Evolutionary conservation across 306 rosid genomes (phyloP).

Genomic region (Pyrus betulifolia): DNA sequence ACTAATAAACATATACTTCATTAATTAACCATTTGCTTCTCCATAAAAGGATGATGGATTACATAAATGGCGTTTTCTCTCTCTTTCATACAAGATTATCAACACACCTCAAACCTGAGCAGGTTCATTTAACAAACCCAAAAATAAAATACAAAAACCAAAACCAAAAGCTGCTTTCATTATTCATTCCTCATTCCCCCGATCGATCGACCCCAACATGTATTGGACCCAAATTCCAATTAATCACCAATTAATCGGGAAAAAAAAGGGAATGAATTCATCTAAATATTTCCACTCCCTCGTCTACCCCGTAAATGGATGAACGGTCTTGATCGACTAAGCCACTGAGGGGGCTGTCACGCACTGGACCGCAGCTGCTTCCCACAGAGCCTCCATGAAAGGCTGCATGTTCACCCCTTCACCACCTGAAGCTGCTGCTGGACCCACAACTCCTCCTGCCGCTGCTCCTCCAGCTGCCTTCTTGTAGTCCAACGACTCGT

Average conservation of each 20-base stretch:
- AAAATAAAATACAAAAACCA: neutral
- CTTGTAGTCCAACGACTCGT: constrained; percentile 45
- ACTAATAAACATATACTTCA: neutral
- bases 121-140: neutral
- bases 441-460: neutral
- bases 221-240: too few relatives aligned
- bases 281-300: neutral
- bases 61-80: neutral
- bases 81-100: neutral
- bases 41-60: neutral
- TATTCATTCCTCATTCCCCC: neutral
- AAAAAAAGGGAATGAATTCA: neutral
- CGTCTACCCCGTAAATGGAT: neutral
- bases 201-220: neutral
- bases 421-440: neutral
- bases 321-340: neutral
- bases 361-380: constrained; percentile 37
- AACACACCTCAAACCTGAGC: neutral
- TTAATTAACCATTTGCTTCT: neutral
- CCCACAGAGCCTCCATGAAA: constrained; percentile 38
- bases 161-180: neutral
- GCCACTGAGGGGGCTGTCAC: constrained; percentile 75
- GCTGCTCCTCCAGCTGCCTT: neutral
- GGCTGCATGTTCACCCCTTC: constrained; percentile 29
- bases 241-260: neutral